phyloP scores from a whole-genome alignment of 83 land plant species.

The Picea engelmannii region DNA sequence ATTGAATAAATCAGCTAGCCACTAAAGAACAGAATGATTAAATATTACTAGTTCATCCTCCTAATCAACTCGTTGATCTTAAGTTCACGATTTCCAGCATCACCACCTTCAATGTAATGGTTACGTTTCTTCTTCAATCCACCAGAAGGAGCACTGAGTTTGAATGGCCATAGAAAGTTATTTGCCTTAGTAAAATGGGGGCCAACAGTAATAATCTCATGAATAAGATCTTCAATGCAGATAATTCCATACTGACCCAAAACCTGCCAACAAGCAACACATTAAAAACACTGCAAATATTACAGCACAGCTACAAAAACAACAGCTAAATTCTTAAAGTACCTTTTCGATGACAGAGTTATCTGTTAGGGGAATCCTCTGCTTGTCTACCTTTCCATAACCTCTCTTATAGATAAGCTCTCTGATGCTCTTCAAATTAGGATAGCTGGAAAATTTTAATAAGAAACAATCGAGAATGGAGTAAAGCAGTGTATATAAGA shows the following conservation, averaged over 20 bases:
- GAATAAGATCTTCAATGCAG: too few species aligned
- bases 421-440: slow-evolving; percentile 26
- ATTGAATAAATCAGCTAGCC: too few species aligned
- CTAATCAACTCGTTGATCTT: slow-evolving; percentile 58
- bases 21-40: too few species aligned
- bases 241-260: background rate
- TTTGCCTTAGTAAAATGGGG: slow-evolving; percentile 82
- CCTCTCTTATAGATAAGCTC: too few species aligned
- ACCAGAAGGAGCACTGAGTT: slow-evolving; percentile 80
- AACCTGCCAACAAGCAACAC: background rate
- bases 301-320: background rate
- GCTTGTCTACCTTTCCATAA: too few species aligned
- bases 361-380: slow-evolving; percentile 29
- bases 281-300: background rate
- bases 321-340: background rate
- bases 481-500: background rate
- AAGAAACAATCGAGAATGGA: background rate
- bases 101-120: slow-evolving; percentile 71
- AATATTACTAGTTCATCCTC: slow-evolving; percentile 64
- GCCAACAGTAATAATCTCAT: slow-evolving; percentile 51
- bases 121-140: slow-evolving; percentile 84
- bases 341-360: slow-evolving; percentile 51
- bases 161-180: slow-evolving; percentile 80
- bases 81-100: slow-evolving; percentile 81
- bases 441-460: slow-evolving; percentile 42